A percentile compares a stretch with the other conserved stretches of the same genome.
These are phyloP conservation scores for Physocladia obscura DNA, from an alignment of 192 early-diverging fungal genomes.

Conservation along the genomic window DNA sequence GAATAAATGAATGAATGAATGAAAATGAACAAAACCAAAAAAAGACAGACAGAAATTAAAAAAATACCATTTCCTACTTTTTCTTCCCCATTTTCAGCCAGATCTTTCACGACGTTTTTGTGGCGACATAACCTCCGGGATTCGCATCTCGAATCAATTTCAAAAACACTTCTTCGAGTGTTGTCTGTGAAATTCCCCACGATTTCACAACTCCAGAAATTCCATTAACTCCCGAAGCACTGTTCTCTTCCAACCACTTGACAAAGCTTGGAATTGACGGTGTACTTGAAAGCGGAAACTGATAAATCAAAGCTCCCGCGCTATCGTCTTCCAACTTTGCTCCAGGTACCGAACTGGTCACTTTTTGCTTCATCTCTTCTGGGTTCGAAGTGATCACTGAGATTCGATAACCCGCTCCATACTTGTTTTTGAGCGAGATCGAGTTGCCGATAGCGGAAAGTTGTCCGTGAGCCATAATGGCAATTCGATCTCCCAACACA, in stretches of 20 bases:
- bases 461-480: constrained; percentile 73
- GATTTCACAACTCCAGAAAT: constrained; percentile 47
- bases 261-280: constrained; percentile 53
- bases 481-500: constrained; percentile 62
- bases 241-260: constrained; percentile 52
- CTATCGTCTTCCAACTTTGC: constrained; percentile 69
- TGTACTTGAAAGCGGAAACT: constrained; percentile 59
- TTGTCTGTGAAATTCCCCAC: constrained; percentile 69
- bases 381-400: constrained; percentile 56
- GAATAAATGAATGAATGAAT: no score
- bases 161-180: constrained; percentile 74
- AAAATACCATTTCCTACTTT: background rate
- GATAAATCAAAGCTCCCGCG: constrained; percentile 51
- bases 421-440: constrained; percentile 73
- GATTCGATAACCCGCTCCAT: constrained; percentile 71
- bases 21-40: no score
- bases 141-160: constrained; percentile 45
- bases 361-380: constrained; percentile 46
- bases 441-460: constrained; percentile 63
- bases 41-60: background rate
- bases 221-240: constrained; percentile 56
- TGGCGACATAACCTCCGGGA: constrained; percentile 31
- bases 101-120: background rate
- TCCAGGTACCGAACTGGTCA: constrained; percentile 47
- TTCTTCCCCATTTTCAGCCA: background rate